Evolutionary conservation across 1,284 basidiomycete genomes (phyloP).

Genomic region (Pyrrhoderma noxium): DNA sequence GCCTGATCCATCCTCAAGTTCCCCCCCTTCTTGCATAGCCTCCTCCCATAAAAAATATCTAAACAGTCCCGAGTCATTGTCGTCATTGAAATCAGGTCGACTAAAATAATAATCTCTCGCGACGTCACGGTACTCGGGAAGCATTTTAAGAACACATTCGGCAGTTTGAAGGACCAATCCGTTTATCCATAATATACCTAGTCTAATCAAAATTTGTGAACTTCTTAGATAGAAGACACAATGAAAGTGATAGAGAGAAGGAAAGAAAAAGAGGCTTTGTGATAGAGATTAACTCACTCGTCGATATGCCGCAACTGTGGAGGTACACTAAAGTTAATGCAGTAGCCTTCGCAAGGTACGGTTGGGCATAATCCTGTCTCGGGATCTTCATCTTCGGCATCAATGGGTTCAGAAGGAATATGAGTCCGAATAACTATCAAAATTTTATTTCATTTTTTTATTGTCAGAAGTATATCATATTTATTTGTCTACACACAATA

Average conservation of each 20-base stretch:
- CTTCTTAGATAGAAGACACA: no score
- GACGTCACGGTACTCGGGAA: conserved; percentile 30
- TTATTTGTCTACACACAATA: no score
- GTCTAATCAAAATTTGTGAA: no score
- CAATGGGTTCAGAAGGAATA: conserved; percentile 31
- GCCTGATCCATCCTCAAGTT: conserved; percentile 19
- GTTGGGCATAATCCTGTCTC: conserved; percentile 31
- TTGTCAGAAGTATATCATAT: no score
- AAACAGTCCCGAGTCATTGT: conserved; percentile 37
- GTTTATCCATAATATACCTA: conserved; percentile 34
- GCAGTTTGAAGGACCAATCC: conserved; percentile 48
- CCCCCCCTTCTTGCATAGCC: conserved; percentile 15
- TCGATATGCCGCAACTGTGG: conserved; percentile 16
- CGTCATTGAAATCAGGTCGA: conserved; percentile 27
- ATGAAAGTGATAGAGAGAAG: no score
- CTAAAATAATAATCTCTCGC: conserved; percentile 37
- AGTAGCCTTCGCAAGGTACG: conserved; percentile 33
- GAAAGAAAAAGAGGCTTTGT: conserved; percentile 29
- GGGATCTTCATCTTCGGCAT: conserved; percentile 32
- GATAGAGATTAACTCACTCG: conserved; percentile 3
- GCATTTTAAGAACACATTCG: conserved; percentile 44
- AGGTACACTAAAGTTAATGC: background rate
- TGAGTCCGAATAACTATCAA: conserved; percentile 30
- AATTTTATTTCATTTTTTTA: no score
- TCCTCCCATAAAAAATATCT: conserved; percentile 44